Evolutionary conservation across 164 flowering plant species (phyloP).

Genomic region (Santalum album): DNA sequence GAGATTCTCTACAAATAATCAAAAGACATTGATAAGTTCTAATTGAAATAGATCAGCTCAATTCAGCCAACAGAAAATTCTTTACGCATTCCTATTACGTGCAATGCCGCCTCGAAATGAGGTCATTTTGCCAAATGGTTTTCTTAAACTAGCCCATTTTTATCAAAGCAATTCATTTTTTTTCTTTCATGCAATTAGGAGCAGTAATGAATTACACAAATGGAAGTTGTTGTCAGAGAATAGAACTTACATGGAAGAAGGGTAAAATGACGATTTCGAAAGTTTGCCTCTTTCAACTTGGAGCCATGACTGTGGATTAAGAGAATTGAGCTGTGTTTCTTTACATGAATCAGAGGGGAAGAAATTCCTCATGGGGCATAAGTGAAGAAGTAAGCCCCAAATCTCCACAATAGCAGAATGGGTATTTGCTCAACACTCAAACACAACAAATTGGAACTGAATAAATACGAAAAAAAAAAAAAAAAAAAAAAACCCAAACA

Average conservation of each 20-base stretch:
- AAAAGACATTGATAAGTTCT: neutral
- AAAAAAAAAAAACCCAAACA: neutral
- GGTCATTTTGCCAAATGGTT: too few species aligned
- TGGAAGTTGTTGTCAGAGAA: neutral
- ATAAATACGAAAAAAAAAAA: conserved; percentile 3
- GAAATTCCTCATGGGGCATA: conserved; percentile 85
- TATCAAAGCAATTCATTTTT: too few species aligned
- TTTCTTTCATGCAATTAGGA: too few species aligned
- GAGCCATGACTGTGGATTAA: conserved; percentile 97
- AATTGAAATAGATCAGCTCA: too few species aligned
- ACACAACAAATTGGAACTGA: conserved; percentile 1
- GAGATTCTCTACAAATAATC: conserved; percentile 61
- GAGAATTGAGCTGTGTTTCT: conserved; percentile 66
- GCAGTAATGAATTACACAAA: too few species aligned
- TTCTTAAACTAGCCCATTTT: too few species aligned
- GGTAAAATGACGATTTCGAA: conserved; percentile 45
- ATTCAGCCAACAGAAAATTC: too few species aligned
- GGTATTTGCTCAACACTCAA: conserved; percentile 20
- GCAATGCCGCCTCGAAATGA: too few species aligned
- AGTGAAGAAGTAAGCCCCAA: conserved; percentile 62
- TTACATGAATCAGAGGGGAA: conserved; percentile 79
- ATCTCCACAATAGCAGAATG: conserved; percentile 72
- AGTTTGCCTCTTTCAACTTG: conserved; percentile 98
- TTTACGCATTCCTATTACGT: too few species aligned
- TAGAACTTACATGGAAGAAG: conserved; percentile 75